phyloP scores from a whole-genome alignment of 306 rosid species.

The Macrotyloma uniflorum region DNA sequence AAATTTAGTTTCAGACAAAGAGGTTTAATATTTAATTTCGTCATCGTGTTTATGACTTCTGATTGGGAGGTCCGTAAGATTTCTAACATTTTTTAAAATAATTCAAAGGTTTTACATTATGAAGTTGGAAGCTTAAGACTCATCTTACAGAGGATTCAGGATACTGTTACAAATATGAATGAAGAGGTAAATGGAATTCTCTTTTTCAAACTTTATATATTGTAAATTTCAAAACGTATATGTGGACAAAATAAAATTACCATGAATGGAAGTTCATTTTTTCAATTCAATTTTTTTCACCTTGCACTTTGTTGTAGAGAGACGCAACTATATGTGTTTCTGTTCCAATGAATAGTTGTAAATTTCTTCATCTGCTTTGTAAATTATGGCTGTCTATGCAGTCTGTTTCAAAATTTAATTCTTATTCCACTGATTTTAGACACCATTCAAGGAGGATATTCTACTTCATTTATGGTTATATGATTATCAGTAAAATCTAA shows the following conservation, averaged over 20 bases:
- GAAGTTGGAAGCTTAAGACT: slow-evolving; percentile 66
- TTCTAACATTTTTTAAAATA: slow-evolving; percentile 38
- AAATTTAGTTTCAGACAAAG: slow-evolving; percentile 63
- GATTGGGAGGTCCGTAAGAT: slow-evolving; percentile 28
- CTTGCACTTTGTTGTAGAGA: neutral
- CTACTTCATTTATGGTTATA: neutral
- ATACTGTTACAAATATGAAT: slow-evolving; percentile 54
- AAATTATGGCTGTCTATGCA: slow-evolving; percentile 14
- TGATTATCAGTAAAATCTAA: neutral
- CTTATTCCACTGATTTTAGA: slow-evolving; percentile 10
- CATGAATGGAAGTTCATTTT: slow-evolving; percentile 19
- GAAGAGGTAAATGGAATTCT: slow-evolving; percentile 56
- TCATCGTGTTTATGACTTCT: slow-evolving; percentile 20
- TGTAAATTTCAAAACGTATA: neutral
- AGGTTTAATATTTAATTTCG: slow-evolving; percentile 49
- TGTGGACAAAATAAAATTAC: slow-evolving; percentile 7
- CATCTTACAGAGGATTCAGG: slow-evolving; percentile 64
- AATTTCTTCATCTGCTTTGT: slow-evolving; percentile 13
- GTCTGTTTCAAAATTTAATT: slow-evolving; percentile 13
- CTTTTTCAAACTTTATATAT: neutral
- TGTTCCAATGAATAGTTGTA: slow-evolving; percentile 7
- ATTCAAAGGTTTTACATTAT: slow-evolving; percentile 53
- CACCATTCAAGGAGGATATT: slow-evolving; percentile 29
- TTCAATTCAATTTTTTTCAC: neutral
- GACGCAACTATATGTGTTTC: neutral